Conservation (phyloP, 2,329 filamentous ascomycete genomes). For the Emmonsiellopsis sp. region DNA sequence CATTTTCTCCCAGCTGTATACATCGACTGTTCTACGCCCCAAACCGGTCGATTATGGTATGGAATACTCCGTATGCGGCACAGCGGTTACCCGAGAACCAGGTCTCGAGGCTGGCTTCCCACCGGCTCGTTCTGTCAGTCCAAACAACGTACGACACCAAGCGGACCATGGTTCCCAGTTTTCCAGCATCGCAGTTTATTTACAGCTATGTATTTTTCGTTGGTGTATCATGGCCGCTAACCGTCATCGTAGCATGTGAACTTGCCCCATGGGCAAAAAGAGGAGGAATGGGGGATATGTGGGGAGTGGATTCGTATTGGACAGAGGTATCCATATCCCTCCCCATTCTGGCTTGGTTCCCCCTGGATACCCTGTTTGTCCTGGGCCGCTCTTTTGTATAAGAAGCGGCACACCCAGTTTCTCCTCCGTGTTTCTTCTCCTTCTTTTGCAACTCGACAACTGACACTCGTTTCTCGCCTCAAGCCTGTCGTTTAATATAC, state of each 20-base stretch:
- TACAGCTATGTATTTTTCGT: too few species aligned
- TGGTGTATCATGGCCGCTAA: too few species aligned
- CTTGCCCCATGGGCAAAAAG: background rate
- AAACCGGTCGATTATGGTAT: too few species aligned
- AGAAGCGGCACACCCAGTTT: background rate
- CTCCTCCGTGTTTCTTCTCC: background rate
- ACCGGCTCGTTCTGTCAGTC: too few species aligned
- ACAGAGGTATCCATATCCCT: background rate
- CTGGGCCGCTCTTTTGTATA: conserved; percentile 2
- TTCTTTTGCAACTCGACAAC: background rate
- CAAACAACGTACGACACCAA: too few species aligned
- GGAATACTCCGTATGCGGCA: too few species aligned
- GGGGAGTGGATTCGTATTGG: background rate
- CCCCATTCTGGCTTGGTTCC: background rate
- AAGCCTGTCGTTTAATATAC: conserved; percentile 4
- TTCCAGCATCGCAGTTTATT: too few species aligned
- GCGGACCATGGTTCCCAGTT: too few species aligned
- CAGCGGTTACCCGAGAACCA: too few species aligned
- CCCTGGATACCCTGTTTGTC: background rate
- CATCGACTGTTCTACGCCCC: too few species aligned
- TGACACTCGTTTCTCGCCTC: conserved; percentile 12
- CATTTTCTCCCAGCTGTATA: too few species aligned
- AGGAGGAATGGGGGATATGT: background rate
- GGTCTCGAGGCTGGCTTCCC: too few species aligned
- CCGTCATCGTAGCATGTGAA: background rate